Evolutionary conservation across 2,329 filamentous ascomycete genomes (phyloP).

Genomic region (Pezicula radicicola): DNA sequence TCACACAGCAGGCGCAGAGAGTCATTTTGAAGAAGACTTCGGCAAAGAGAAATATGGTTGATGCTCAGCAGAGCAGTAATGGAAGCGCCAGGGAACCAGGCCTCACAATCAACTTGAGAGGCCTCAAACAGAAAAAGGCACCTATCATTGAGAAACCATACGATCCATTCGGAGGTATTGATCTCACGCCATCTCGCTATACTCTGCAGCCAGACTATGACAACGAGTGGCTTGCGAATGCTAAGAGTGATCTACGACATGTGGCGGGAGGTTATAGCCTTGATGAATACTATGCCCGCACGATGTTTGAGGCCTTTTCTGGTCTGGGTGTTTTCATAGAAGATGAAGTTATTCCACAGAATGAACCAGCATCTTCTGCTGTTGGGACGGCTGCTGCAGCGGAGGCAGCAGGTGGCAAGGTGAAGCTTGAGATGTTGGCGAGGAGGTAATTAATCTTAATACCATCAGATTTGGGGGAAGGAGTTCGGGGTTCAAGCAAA

Average conservation of each 20-base stretch:
- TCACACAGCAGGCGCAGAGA: conserved; percentile 50
- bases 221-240: conserved; percentile 68
- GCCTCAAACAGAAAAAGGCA: conserved; percentile 65
- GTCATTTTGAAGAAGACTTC: conserved; percentile 73
- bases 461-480: not conserved
- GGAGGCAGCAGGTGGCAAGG: conserved; percentile 27
- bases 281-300: conserved; percentile 75
- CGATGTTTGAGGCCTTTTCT: conserved; percentile 85
- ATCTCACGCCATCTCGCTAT: conserved; percentile 68
- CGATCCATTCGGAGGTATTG: conserved; percentile 80
- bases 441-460: not conserved
- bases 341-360: conserved; percentile 51
- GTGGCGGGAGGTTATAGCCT: conserved; percentile 81
- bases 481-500: not conserved
- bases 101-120: conserved; percentile 64
- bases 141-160: conserved; percentile 71
- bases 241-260: conserved; percentile 62
- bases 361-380: conserved; percentile 24
- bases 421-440: conserved; percentile 13
- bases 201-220: conserved; percentile 67
- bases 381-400: conserved; percentile 33
- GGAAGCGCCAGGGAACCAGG: conserved; percentile 18
- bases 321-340: conserved; percentile 84
- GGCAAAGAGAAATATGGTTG: conserved; percentile 42
- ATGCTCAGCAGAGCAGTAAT: conserved; percentile 17